Percentiles rank a stretch among this genome's conserved stretches.
Evolutionary conservation across 2,329 filamentous ascomycete genomes (phyloP).

Genomic region (Arthrocladium fulminans): DNA sequence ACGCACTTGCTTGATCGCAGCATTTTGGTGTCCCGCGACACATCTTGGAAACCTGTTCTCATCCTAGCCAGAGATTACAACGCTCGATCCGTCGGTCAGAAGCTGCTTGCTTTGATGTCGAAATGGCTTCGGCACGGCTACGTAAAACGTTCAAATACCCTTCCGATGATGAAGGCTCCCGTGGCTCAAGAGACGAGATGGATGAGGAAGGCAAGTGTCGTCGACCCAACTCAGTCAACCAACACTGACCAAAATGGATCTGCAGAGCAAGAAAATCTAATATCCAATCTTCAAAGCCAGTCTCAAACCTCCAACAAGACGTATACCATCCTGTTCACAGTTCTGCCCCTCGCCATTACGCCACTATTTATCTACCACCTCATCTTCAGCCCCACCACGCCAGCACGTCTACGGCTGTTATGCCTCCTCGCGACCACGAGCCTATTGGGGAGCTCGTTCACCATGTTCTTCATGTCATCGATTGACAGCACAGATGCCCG

Average conservation of each 20-base stretch:
- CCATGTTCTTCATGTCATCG: slow-evolving; percentile 17
- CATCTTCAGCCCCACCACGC: slow-evolving; percentile 10
- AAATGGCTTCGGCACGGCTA: slow-evolving; percentile 13
- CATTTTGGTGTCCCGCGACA: too few species aligned
- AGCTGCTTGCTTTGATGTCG: neutral
- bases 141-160: slow-evolving; percentile 23
- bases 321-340: slow-evolving; percentile 19
- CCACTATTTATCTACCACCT: slow-evolving; percentile 18
- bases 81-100: too few species aligned
- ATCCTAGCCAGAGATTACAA: too few species aligned
- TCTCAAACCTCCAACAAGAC: slow-evolving; percentile 15
- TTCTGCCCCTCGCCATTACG: slow-evolving; percentile 16
- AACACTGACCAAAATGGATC: neutral
- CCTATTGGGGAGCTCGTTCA: slow-evolving; percentile 18
- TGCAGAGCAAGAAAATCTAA: slow-evolving; percentile 21
- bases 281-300: slow-evolving; percentile 15
- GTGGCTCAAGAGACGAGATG: slow-evolving; percentile 18
- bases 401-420: slow-evolving; percentile 12
- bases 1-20: too few species aligned
- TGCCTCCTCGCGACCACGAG: slow-evolving; percentile 20
- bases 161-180: slow-evolving; percentile 14
- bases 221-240: neutral
- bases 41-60: too few species aligned
- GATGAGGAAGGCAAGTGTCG: slow-evolving; percentile 19
- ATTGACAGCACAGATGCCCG: neutral